Conservation (phyloP, 805 yeast species). For the Schwanniomyces sp. region DNA sequence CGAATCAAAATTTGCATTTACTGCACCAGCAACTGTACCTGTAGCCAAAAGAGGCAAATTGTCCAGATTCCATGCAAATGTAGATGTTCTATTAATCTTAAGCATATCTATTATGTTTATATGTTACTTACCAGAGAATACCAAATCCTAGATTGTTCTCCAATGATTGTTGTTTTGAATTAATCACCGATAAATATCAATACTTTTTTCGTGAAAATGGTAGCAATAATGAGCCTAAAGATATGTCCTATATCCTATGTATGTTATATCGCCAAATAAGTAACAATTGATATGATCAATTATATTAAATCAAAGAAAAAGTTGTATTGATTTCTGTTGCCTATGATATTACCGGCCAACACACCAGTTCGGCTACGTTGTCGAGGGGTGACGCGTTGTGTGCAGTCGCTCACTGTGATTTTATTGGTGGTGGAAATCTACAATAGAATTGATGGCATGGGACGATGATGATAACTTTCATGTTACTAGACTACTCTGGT, state of each 20-base stretch:
- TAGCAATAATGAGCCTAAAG: not conserved
- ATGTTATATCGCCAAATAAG: not conserved
- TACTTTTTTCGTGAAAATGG: not conserved
- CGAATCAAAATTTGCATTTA: slow-evolving; percentile 83
- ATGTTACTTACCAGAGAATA: not conserved
- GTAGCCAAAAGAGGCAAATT: slow-evolving; percentile 75
- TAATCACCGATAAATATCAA: not conserved
- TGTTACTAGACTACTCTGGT: not conserved
- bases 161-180: not conserved
- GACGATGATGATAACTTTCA: not conserved
- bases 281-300: not conserved
- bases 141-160: not conserved
- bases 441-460: not conserved
- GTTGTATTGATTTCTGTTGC: not conserved
- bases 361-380: slow-evolving; percentile 3
- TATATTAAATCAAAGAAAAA: not conserved
- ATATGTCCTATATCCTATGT: not conserved
- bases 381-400: not conserved
- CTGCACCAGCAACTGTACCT: slow-evolving; percentile 95
- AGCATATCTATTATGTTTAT: slow-evolving; percentile 48
- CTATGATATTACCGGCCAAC: slow-evolving; percentile 5
- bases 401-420: not conserved
- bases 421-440: not conserved
- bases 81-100: slow-evolving; percentile 79
- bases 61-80: slow-evolving; percentile 94